Evolutionary conservation across 1,139 yeast genomes (phyloP).

Genomic region (Pichia sp.): DNA sequence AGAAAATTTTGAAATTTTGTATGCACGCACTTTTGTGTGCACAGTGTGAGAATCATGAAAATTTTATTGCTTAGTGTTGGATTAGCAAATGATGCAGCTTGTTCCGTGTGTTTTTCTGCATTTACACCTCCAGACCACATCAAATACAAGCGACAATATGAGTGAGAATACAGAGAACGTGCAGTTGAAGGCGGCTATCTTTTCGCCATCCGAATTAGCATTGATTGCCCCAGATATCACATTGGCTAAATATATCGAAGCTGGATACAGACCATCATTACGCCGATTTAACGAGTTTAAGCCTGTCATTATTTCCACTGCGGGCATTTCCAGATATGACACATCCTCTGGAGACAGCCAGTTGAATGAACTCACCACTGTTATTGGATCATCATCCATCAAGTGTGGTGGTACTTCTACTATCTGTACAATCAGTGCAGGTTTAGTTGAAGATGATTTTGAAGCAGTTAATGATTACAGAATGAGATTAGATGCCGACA

Average conservation of each 20-base stretch:
- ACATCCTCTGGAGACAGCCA: slow-evolving; percentile 9
- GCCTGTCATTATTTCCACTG: slow-evolving; percentile 46
- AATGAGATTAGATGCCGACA: slow-evolving; percentile 32
- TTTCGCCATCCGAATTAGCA: slow-evolving; percentile 82
- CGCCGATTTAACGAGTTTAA: slow-evolving; percentile 75
- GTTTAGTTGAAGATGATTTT: slow-evolving; percentile 54
- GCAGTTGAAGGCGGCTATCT: slow-evolving; percentile 42
- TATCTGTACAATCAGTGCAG: slow-evolving; percentile 73
- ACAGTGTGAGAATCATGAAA: too few species aligned
- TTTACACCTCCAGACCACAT: too few species aligned
- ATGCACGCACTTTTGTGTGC: too few species aligned
- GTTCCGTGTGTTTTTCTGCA: too few species aligned
- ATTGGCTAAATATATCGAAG: slow-evolving; percentile 69
- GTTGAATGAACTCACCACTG: slow-evolving; percentile 29
- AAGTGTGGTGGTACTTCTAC: slow-evolving; percentile 76
- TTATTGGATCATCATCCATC: slow-evolving; percentile 71
- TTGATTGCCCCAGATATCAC: slow-evolving; percentile 85
- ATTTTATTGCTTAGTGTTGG: too few species aligned
- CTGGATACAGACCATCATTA: slow-evolving; percentile 72
- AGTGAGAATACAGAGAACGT: slow-evolving; percentile 9
- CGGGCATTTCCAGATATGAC: slow-evolving; percentile 41
- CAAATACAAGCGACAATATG: neutral
- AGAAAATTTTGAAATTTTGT: too few species aligned
- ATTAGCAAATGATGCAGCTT: too few species aligned
- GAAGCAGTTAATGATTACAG: slow-evolving; percentile 37